phyloP scores from a whole-genome alignment of 2,329 filamentous ascomycete species.

The Lachnellula arida region DNA sequence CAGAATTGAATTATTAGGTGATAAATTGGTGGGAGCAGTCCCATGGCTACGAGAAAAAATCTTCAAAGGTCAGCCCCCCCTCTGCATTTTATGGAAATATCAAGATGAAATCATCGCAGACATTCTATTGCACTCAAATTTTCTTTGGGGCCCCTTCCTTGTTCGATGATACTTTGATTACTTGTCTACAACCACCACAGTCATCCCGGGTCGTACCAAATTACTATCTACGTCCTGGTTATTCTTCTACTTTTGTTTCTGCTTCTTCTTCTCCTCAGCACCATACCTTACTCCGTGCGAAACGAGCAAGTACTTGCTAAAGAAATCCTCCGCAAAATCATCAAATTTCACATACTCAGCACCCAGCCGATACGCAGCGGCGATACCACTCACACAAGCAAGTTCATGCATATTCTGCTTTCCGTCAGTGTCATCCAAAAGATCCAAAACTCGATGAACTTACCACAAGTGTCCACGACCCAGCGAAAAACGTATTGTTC shows the following conservation, averaged over 20 bases:
- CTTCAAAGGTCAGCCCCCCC: too few relatives aligned
- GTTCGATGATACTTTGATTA: too few relatives aligned
- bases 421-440: not conserved
- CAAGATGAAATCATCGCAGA: too few relatives aligned
- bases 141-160: too few relatives aligned
- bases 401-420: conserved; percentile 63
- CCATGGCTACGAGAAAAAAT: too few relatives aligned
- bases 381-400: conserved; percentile 65
- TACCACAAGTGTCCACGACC: conserved; percentile 30
- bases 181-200: too few relatives aligned
- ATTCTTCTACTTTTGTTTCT: not conserved
- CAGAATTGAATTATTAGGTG: too few relatives aligned
- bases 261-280: conserved; percentile 26
- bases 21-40: too few relatives aligned
- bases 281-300: conserved; percentile 41
- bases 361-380: conserved; percentile 64
- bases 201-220: too few relatives aligned
- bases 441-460: not conserved
- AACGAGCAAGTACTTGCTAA: conserved; percentile 42
- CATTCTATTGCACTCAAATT: too few relatives aligned
- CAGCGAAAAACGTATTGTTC: conserved; percentile 45
- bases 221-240: not conserved
- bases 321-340: conserved; percentile 45
- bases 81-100: too few relatives aligned
- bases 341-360: conserved; percentile 60